Conservation (phyloP, 1,284 basidiomycete genomes). For the Pterulicium gracile region DNA sequence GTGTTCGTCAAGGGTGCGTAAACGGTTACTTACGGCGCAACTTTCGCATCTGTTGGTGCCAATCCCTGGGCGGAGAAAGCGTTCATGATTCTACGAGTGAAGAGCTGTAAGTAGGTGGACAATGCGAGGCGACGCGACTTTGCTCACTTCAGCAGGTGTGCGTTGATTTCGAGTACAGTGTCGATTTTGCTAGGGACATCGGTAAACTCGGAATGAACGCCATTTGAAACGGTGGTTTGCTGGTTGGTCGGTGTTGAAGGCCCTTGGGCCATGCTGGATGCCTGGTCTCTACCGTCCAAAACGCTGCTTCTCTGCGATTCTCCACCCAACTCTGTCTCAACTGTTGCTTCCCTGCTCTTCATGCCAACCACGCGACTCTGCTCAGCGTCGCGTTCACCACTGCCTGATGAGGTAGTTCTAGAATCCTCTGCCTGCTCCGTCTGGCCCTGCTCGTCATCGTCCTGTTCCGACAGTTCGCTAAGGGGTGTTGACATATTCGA, state of each 20-base stretch:
- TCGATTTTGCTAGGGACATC: constrained; percentile 39
- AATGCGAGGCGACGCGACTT: constrained; percentile 3
- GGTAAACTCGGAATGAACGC: constrained; percentile 10
- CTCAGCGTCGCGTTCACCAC: too few relatives aligned
- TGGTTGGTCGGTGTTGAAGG: background rate
- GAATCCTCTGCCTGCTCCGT: constrained; percentile 8
- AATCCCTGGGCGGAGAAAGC: too few relatives aligned
- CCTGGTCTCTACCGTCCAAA: background rate
- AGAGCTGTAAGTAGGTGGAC: constrained; percentile 10
- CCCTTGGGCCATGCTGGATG: background rate
- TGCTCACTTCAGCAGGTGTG: constrained; percentile 52
- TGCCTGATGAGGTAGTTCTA: constrained; percentile 10
- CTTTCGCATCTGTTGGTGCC: too few relatives aligned
- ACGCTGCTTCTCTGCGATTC: too few relatives aligned
- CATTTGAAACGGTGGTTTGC: constrained; percentile 7
- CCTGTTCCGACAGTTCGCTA: constrained; percentile 45
- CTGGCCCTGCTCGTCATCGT: constrained; percentile 13
- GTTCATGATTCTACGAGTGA: too few relatives aligned
- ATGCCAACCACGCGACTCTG: too few relatives aligned
- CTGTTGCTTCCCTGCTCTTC: too few relatives aligned
- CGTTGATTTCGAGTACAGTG: constrained; percentile 52
- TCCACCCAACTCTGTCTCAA: too few relatives aligned
- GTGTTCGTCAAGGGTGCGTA: too few relatives aligned
- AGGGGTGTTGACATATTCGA: constrained; percentile 53
- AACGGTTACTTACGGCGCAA: too few relatives aligned